Evolutionary conservation across 805 yeast genomes (phyloP), one percentile per base, ranked within the genome.

Genomic region (Debaryomyces tyrocola): DNA sequence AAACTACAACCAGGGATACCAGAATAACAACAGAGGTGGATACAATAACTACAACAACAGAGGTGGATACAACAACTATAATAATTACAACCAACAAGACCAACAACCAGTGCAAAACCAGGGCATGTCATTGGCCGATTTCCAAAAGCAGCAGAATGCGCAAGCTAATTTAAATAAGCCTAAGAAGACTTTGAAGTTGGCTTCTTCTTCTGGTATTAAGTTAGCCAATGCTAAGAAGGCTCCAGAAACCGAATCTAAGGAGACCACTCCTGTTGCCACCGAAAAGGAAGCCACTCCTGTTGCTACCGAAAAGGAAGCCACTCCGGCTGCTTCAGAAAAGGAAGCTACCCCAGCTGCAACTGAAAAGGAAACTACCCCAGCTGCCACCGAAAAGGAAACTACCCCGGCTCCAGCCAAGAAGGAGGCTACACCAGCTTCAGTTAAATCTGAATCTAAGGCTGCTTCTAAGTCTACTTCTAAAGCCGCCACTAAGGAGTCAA

Each of bases 41-140:
- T 51, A 55, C 37, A 50, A 53, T 31, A 49, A 48, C 47, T 55
- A 54, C 54, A 58, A 45, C 53, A 56, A 40, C 43, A 50, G 41
- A 38, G 56, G 55, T 24, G 51, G 53, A n/a, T 56, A 56, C 52
- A 52, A 48, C 43, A 49, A 39, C 40, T 9, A 48, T 20, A 43
- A 52, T 56, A 53, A 58, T 54, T 45, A 54, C 47, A 24, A 48
- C 29, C 45, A 52, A 57, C 54, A 58, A 55, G 46, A 54, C 47
- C 63, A 57, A 46, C 63, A 56, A 57, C 54, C 55, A 59, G 57
- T 52, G 48, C 56, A 47, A 48, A 44, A 47, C 37, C 58, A 59
- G 52, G 62, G 72, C 8, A 83, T 88, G 89, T 79, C 91, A 34
- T 75, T 89, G 57, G 95, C 90, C 44, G 96, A 88, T 54, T 89